phyloP scores from a whole-genome alignment of 2,329 filamentous ascomycete genomes.

The Penicillium fuscoglaucum region DNA sequence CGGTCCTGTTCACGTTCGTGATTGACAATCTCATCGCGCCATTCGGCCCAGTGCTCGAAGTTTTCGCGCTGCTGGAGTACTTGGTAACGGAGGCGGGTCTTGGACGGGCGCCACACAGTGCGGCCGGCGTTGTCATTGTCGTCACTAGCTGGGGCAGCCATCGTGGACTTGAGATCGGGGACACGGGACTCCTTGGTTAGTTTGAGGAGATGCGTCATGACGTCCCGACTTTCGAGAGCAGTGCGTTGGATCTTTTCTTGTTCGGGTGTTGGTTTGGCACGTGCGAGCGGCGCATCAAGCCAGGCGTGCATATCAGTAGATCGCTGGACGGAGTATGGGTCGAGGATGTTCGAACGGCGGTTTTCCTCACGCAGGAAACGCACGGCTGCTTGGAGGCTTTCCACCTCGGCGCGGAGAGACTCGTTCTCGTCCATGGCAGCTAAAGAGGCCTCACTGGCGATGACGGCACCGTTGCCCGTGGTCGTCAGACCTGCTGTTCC shows the following conservation, averaged over 20 bases:
- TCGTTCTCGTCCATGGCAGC: conserved; percentile 47
- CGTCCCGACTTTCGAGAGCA: conserved; percentile 44
- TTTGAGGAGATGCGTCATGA: conserved; percentile 45
- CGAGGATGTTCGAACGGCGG: conserved; percentile 41
- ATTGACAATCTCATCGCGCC: conserved; percentile 44
- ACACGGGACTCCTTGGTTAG: conserved; percentile 45
- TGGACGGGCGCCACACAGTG: conserved; percentile 43
- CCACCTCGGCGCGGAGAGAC: conserved; percentile 44
- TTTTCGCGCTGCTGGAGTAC: conserved; percentile 48
- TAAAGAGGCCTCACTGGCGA: conserved; percentile 42
- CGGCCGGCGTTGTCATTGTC: conserved; percentile 28
- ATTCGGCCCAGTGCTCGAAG: conserved; percentile 49
- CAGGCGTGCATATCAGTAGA: conserved; percentile 44
- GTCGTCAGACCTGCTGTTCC: conserved; percentile 39
- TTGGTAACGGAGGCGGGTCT: conserved; percentile 46
- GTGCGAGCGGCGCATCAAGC: conserved; percentile 44
- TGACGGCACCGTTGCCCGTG: conserved; percentile 39
- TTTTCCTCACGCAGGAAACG: conserved; percentile 50
- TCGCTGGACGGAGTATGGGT: conserved; percentile 45
- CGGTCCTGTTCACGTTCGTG: conserved; percentile 41
- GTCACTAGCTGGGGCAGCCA: conserved; percentile 14
- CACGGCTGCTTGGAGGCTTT: conserved; percentile 47
- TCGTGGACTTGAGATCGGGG: conserved; percentile 41
- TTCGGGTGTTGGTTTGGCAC: conserved; percentile 24
- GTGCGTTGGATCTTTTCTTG: conserved; percentile 38